Evolutionary conservation across 2,329 filamentous ascomycete species (phyloP), one percentile per base, ranked within the genome.

Genomic region (Colletotrichum eremochloae): DNA sequence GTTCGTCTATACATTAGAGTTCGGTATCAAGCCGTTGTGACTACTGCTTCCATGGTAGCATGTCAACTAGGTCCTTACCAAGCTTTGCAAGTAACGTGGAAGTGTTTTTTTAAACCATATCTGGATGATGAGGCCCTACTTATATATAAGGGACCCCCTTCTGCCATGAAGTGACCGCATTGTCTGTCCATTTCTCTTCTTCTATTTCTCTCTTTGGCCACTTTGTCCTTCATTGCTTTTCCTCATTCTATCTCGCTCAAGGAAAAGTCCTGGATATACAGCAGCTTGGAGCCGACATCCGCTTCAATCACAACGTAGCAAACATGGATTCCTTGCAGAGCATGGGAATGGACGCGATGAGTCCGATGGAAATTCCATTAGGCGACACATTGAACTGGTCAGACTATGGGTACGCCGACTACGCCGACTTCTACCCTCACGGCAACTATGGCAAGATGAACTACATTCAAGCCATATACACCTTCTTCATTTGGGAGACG

Each of bases 1-100:
- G 31, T 56, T 56, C 31, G 31, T 33, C 24, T 36, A 7, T 20
- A 5, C 14, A 33, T 18, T 24, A 53, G 8, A 15, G 29, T 53
- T 53, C 29, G 18, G 52, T 3, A 7, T 3, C 12, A 3, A 29
- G 12, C 31, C 24, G 15, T 53, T 53, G 29, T 20, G 29, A 20
- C 15, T 31, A 6, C 6, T 7, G 15, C 7, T 8, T 36, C 31
- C 18, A 36, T 56, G 52, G 31, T 20, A 1, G 5, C 6, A 12
- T 36, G 9, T n/a, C 31, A 3, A 56, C 52, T 18, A 14, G 14
- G 24, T n/a, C 8, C 18, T 9, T 18, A 8, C 14, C 5, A 33
- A 31, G n/a, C 5, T 11, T 12, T 20, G 2, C 31, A 18, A 8
- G 18, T 3, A 36, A 18, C 20, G 0, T 36, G 3, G 3, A 1